Evolutionary conservation across 2,329 filamentous ascomycete genomes (phyloP).

Genomic region (Allantophomopsis lycopodina): DNA sequence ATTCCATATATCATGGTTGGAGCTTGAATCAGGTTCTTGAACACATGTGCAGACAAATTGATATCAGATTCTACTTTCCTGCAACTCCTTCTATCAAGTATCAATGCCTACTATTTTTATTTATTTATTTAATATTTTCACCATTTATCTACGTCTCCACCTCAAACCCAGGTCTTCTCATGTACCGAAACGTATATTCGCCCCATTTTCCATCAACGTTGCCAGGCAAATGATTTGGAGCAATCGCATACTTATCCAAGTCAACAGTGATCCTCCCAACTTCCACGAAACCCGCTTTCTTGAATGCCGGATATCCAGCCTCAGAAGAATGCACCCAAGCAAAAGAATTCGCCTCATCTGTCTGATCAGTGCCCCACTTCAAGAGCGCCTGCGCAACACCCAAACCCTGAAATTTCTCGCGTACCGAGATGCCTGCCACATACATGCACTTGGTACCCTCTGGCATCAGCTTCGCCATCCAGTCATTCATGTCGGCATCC

Average conservation of each 20-base stretch:
- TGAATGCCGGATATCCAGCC: conserved; percentile 15
- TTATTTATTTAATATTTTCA: too few species aligned
- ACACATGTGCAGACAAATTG: too few species aligned
- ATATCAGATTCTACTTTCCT: too few species aligned
- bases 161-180: conserved; percentile 5
- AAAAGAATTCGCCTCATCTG: conserved; percentile 16
- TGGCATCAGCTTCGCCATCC: conserved; percentile 13
- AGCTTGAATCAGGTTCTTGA: too few species aligned
- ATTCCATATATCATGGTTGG: too few species aligned
- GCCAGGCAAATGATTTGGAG: conserved; percentile 9
- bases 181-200: conserved; percentile 20
- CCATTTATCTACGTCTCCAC: neutral
- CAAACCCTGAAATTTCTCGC: conserved; percentile 15
- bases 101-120: too few species aligned
- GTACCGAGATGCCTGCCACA: conserved; percentile 19
- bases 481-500: conserved; percentile 17
- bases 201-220: conserved; percentile 16
- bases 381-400: conserved; percentile 21
- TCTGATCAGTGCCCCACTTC: conserved; percentile 17
- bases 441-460: conserved; percentile 19
- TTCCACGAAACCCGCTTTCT: conserved; percentile 8
- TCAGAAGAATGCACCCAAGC: conserved; percentile 23
- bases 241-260: conserved; percentile 18
- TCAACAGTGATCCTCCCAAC: conserved; percentile 16
- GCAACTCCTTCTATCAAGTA: too few species aligned